A percentile compares a stretch with the other conserved stretches of the same genome.
Conservation (phyloP, 768 basidiomycete genomes). For the Lentinula sp. region DNA sequence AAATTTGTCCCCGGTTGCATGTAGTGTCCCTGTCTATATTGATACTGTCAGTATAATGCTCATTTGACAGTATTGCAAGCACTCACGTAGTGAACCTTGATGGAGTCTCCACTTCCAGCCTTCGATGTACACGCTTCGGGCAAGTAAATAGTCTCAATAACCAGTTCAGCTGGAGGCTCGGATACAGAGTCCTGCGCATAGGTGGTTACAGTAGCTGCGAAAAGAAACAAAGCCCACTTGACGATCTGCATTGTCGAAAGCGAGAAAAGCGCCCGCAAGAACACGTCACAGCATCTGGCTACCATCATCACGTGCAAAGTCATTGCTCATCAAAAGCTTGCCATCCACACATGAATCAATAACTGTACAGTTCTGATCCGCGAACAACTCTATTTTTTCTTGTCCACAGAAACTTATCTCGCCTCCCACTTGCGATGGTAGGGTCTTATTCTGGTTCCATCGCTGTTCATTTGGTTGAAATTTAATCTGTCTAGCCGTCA, state of each 20-base stretch:
- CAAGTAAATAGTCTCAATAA: slow-evolving; percentile 53
- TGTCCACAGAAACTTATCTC: slow-evolving; percentile 19
- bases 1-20: slow-evolving; percentile 73
- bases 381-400: slow-evolving; percentile 26
- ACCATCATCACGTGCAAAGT: neutral
- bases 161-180: slow-evolving; percentile 47
- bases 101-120: slow-evolving; percentile 54
- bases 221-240: slow-evolving; percentile 37
- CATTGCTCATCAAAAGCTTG: neutral
- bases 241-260: slow-evolving; percentile 42
- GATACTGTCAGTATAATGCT: neutral
- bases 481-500: slow-evolving; percentile 67
- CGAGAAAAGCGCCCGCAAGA: neutral
- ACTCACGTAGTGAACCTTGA: slow-evolving; percentile 75
- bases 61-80: neutral
- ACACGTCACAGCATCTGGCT: neutral
- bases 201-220: slow-evolving; percentile 43
- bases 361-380: slow-evolving; percentile 32
- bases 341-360: slow-evolving; percentile 15
- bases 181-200: neutral
- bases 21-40: slow-evolving; percentile 73
- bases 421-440: slow-evolving; percentile 35
- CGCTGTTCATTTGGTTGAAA: neutral
- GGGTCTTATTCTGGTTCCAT: slow-evolving; percentile 14
- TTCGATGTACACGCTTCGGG: slow-evolving; percentile 53